Conservation (phyloP, 2,329 filamentous ascomycete species). For the Ascochyta fabae region DNA sequence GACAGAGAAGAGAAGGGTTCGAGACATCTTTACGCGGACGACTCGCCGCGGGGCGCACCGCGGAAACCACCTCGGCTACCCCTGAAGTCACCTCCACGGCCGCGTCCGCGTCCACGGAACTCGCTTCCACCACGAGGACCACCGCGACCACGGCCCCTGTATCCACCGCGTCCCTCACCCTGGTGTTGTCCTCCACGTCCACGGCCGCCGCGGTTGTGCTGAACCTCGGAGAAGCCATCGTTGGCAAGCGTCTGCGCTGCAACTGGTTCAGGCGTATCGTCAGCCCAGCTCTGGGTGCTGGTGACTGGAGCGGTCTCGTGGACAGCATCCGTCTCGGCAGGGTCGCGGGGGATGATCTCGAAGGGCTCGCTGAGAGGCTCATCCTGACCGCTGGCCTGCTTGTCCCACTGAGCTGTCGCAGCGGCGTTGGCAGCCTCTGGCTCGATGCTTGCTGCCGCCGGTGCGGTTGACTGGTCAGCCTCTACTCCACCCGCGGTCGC, state of each 20-base stretch:
- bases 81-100: conserved; percentile 51
- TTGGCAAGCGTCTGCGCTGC: conserved; percentile 48
- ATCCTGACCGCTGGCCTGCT: conserved; percentile 55
- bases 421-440: conserved; percentile 58
- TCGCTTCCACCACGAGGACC: conserved; percentile 49
- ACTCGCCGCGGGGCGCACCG: conserved; percentile 37
- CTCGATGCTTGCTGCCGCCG: conserved; percentile 50
- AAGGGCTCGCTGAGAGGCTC: conserved; percentile 68
- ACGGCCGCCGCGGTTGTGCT: conserved; percentile 50
- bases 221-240: conserved; percentile 77
- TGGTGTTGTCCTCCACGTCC: conserved; percentile 55
- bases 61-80: conserved; percentile 52
- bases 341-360: conserved; percentile 77
- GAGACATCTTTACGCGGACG: conserved; percentile 23
- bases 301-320: conserved; percentile 60
- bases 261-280: conserved; percentile 64
- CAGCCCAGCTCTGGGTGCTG: conserved; percentile 80
- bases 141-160: conserved; percentile 60
- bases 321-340: conserved; percentile 74
- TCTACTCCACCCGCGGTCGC: conserved; percentile 41
- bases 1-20: conserved; percentile 14
- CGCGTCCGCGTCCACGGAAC: conserved; percentile 50
- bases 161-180: conserved; percentile 59
- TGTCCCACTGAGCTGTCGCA: conserved; percentile 72
- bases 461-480: conserved; percentile 36